Evolutionary conservation across 2,329 filamentous ascomycete genomes (phyloP), one percentile per base, ranked within the genome.

Genomic region (Teratosphaeria gauchensis): DNA sequence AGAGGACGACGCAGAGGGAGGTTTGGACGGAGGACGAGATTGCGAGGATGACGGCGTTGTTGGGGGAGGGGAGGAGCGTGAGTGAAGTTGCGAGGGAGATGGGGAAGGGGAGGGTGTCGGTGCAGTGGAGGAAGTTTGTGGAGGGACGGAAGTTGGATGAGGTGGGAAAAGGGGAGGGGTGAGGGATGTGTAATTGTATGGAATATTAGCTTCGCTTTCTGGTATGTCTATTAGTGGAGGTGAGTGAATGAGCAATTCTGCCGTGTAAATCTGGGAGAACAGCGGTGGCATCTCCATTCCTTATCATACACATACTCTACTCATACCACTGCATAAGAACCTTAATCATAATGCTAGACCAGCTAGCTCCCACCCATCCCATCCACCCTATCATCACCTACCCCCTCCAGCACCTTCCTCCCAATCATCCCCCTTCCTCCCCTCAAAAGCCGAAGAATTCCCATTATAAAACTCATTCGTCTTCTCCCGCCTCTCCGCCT

Each of bases 381-480:
- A 28, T 7, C 33, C 2, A 35, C 33, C 33, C 9, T 2, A 35
- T 19, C n/a, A 48, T 48, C n/a, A 48, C 9, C n/a, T 21, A 61
- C 51, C 54, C 57, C 53, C 54, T 69, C 35, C 6, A 38, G 3
- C 6, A 4, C 35, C 35, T 48, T 48, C 64, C 57, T 77, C 66
- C 51, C 77, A 78, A 30, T 84, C 80, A 55, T 86, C 80, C 63
- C 86, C 82, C 38, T 81, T 82, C 56, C 74, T 71, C 31, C 72
- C 58, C 57, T 66, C 63, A 64, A 77, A 74, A 76, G 83, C 74
- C 78, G 92, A 89, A 71, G 89, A 89, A 69, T 96, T 96, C 1
- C 92, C 92, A 68, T 96, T 96, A 70, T 96, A 96, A 53, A 95
- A 82, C 12, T 57, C 54, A n/a, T n/a, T 19, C 35, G 33, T 76